These are phyloP conservation scores for Magnolia kwangsiensis DNA, from an alignment of 164 flowering plant species.

Conservation along the genomic window DNA sequence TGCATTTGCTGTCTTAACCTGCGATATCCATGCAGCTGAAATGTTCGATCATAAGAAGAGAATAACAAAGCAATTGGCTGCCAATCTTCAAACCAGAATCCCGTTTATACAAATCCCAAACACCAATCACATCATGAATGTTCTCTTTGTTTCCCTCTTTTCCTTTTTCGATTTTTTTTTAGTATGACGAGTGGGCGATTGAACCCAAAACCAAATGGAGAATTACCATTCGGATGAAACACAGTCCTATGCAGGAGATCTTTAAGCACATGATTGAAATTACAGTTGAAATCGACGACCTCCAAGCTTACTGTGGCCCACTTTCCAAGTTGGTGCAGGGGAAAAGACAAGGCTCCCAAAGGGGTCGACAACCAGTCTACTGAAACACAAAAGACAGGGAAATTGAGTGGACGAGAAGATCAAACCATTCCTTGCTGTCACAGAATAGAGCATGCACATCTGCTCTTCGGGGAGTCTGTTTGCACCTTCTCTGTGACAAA, in stretches of 20 bases:
- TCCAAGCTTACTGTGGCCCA: not conserved
- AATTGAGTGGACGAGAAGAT: not conserved
- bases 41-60: not conserved
- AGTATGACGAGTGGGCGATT: not conserved
- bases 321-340: not conserved
- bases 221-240: not conserved
- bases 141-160: not conserved
- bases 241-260: not conserved
- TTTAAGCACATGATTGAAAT: not conserved
- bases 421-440: constrained; percentile 17
- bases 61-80: not conserved
- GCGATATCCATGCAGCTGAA: not conserved
- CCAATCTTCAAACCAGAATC: not conserved
- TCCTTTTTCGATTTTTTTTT: not conserved
- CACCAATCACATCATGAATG: not conserved
- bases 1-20: not conserved
- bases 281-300: not conserved
- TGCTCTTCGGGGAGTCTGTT: constrained; percentile 25
- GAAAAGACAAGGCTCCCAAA: not conserved
- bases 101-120: not conserved
- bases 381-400: not conserved
- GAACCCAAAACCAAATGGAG: not conserved
- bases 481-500: constrained; percentile 32
- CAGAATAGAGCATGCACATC: constrained; percentile 50
- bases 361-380: not conserved